Evolutionary conservation across 1,139 yeast species (phyloP).

Genomic region (Saccharomyces hybrid): DNA sequence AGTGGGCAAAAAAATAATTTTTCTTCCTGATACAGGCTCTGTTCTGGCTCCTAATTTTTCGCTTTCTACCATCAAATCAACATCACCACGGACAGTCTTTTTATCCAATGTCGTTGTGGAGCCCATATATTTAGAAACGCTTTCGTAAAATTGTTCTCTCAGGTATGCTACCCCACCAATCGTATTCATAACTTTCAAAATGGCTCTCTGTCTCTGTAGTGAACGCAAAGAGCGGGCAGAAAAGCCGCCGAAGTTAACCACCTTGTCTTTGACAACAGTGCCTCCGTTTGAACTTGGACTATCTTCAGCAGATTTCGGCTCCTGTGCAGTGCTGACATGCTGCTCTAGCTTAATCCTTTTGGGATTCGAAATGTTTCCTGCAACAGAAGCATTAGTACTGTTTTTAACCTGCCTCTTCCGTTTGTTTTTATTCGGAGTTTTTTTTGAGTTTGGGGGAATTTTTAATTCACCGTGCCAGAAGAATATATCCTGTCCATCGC

Average conservation of each 20-base stretch:
- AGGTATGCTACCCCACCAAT: slow-evolving; percentile 27
- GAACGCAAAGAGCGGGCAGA: slow-evolving; percentile 30
- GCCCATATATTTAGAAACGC: slow-evolving; percentile 25
- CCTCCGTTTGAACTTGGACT: background rate
- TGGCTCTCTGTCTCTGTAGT: slow-evolving; percentile 29
- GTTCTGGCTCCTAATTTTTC: slow-evolving; percentile 17
- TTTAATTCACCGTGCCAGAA: slow-evolving; percentile 31
- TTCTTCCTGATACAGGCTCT: slow-evolving; percentile 19
- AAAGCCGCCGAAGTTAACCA: slow-evolving; percentile 26
- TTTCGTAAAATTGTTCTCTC: slow-evolving; percentile 28
- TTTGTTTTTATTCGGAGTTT: slow-evolving; percentile 13
- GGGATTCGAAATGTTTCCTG: slow-evolving; percentile 2
- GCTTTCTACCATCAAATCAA: slow-evolving; percentile 21
- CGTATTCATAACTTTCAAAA: slow-evolving; percentile 22
- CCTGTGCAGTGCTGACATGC: background rate
- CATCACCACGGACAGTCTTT: slow-evolving; percentile 30
- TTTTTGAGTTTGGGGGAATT: slow-evolving; percentile 16
- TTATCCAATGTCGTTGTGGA: slow-evolving; percentile 28
- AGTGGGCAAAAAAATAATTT: slow-evolving; percentile 23
- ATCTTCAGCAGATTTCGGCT: background rate
- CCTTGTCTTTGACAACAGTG: background rate
- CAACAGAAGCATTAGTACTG: background rate
- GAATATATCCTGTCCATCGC: slow-evolving; percentile 19
- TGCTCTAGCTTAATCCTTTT: slow-evolving; percentile 2
- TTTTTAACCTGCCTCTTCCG: slow-evolving; percentile 17